A percentile compares a stretch with the other conserved stretches of the same genome.
These are phyloP conservation scores for Incumbomyces lentus DNA, from an alignment of 2,329 filamentous ascomycete genomes.

Conservation along the genomic window DNA sequence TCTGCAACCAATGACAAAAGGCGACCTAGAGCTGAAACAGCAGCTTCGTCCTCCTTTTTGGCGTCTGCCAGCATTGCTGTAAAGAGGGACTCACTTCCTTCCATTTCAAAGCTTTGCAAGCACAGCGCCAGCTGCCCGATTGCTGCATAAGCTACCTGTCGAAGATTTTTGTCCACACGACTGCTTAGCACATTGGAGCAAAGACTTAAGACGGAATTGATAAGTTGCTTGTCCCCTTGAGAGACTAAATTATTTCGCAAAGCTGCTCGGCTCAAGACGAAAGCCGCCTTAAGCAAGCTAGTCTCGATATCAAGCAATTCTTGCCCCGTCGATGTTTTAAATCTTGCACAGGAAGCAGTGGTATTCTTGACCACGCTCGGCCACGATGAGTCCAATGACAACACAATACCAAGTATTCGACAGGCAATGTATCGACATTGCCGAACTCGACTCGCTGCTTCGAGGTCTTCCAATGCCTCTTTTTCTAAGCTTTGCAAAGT, in stretches of 20 bases:
- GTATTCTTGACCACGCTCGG: slow-evolving; percentile 5
- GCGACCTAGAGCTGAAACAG: slow-evolving; percentile 70
- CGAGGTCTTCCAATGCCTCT: background rate
- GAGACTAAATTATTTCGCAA: slow-evolving; percentile 34
- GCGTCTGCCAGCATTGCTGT: slow-evolving; percentile 56
- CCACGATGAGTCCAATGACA: slow-evolving; percentile 45
- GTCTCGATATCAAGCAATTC: slow-evolving; percentile 51
- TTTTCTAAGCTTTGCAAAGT: slow-evolving; percentile 38
- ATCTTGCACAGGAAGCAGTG: slow-evolving; percentile 24
- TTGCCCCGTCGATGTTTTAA: slow-evolving; percentile 51
- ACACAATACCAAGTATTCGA: slow-evolving; percentile 64
- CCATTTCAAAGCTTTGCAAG: slow-evolving; percentile 29
- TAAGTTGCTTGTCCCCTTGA: slow-evolving; percentile 25
- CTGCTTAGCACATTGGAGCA: slow-evolving; percentile 44
- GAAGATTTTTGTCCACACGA: slow-evolving; percentile 46
- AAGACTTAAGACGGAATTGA: slow-evolving; percentile 28
- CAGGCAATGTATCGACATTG: slow-evolving; percentile 57
- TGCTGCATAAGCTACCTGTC: slow-evolving; percentile 47
- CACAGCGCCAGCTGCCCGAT: slow-evolving; percentile 54
- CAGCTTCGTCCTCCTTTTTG: slow-evolving; percentile 70
- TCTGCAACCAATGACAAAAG: slow-evolving; percentile 39
- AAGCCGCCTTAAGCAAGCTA: slow-evolving; percentile 48
- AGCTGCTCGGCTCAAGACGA: slow-evolving; percentile 46
- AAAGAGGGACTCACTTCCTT: slow-evolving; percentile 37
- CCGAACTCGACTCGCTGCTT: slow-evolving; percentile 50